phyloP scores from a whole-genome alignment of 78 protist genomes.

The Goniomonas avonlea region DNA sequence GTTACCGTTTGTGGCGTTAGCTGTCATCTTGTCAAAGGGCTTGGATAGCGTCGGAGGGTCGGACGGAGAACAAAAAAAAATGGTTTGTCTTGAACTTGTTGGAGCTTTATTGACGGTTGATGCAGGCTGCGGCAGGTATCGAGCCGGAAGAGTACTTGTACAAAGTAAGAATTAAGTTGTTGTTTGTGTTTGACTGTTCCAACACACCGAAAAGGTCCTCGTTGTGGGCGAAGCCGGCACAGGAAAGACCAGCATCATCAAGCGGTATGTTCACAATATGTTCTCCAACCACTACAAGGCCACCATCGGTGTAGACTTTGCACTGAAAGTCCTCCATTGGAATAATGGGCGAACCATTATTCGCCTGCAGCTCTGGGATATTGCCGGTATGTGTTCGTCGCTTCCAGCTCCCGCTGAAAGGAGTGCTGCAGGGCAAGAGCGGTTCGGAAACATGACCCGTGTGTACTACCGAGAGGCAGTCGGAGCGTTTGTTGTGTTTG shows the following conservation, averaged over 20 bases:
- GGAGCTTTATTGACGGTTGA: too few species aligned
- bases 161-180: too few species aligned
- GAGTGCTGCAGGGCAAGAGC: background rate
- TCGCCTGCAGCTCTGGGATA: constrained; percentile 25
- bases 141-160: too few species aligned
- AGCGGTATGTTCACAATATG: background rate
- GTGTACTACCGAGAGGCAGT: constrained; percentile 19
- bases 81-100: too few species aligned
- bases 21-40: too few species aligned
- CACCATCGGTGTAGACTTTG: constrained; percentile 28
- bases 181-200: background rate
- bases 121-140: too few species aligned
- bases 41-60: too few species aligned
- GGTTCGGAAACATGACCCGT: background rate
- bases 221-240: constrained; percentile 26
- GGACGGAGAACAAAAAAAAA: too few species aligned
- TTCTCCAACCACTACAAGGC: constrained; percentile 1
- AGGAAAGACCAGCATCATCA: constrained; percentile 27
- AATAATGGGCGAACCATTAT: background rate
- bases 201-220: constrained; percentile 10
- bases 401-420: background rate
- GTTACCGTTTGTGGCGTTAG: too few species aligned
- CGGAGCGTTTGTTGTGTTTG: constrained; percentile 31
- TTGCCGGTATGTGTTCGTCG: constrained; percentile 9
- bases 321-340: background rate